Percentiles rank a stretch among this genome's conserved stretches.
phyloP scores from a whole-genome alignment of 352 stramenopile genomes.

The Peronospora farinosa region DNA sequence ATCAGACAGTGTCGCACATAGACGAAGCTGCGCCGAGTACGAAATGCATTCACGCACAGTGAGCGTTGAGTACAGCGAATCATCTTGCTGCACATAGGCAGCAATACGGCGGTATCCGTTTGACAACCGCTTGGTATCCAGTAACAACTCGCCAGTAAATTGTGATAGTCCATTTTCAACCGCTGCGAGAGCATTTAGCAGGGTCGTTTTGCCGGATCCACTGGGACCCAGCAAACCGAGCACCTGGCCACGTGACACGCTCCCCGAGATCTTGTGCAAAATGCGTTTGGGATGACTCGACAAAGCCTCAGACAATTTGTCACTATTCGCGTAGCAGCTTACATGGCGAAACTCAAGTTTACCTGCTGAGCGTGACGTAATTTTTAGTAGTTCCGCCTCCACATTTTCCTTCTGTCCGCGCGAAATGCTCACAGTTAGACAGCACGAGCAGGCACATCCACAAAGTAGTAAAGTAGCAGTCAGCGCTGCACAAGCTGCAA shows the following conservation, averaged over 20 bases:
- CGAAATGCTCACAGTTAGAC: constrained; percentile 10
- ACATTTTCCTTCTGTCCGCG: constrained; percentile 16
- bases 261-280: constrained; percentile 53
- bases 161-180: constrained; percentile 58
- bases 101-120: constrained; percentile 66
- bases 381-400: constrained; percentile 42
- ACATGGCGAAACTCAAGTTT: constrained; percentile 53
- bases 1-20: constrained; percentile 45
- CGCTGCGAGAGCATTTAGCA: constrained; percentile 69
- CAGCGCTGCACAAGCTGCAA: constrained; percentile 18
- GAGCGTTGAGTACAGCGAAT: constrained; percentile 72
- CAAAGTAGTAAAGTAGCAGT: constrained; percentile 14
- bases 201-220: constrained; percentile 78
- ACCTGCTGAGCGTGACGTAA: constrained; percentile 36
- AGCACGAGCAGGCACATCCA: constrained; percentile 17
- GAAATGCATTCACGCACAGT: constrained; percentile 80
- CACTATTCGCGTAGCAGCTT: constrained; percentile 37
- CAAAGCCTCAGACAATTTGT: neutral
- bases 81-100: constrained; percentile 86
- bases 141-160: constrained; percentile 47
- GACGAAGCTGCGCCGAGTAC: constrained; percentile 75
- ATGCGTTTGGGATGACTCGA: constrained; percentile 32
- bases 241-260: constrained; percentile 49
- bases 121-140: constrained; percentile 53
- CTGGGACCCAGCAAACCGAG: constrained; percentile 68